Evolutionary conservation across 129 eudicot genomes (phyloP).

Genomic region (Heracleum sosnowskyi): DNA sequence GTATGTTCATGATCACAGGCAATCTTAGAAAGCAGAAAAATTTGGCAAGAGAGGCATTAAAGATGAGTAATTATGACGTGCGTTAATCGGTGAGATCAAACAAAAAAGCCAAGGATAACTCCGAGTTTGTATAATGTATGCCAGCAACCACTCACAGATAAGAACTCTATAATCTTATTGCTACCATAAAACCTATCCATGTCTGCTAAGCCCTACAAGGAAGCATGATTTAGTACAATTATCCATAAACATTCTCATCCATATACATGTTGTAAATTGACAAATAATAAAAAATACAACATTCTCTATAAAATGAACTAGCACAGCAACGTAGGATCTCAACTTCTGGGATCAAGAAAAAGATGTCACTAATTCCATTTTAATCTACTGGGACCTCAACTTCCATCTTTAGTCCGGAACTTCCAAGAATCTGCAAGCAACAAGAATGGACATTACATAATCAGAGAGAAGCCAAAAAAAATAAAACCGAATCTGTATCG

Average conservation of each 20-base stretch:
- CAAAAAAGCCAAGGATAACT: background rate
- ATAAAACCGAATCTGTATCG: no score
- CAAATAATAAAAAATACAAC: background rate
- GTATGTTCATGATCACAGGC: background rate
- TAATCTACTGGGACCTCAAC: constrained; percentile 91
- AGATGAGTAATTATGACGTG: background rate
- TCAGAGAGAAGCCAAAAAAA: background rate
- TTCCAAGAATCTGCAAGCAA: constrained; percentile 69
- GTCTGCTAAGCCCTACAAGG: background rate
- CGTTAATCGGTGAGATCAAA: no score
- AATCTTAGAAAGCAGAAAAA: background rate
- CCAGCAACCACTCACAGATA: background rate
- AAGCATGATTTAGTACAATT: background rate
- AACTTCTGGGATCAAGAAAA: background rate
- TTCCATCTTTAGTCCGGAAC: constrained; percentile 71
- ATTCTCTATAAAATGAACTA: background rate
- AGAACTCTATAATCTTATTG: background rate
- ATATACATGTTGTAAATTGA: background rate
- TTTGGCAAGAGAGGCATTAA: background rate
- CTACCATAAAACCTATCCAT: no score
- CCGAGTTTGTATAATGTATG: background rate
- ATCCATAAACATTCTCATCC: background rate
- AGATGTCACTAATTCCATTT: background rate
- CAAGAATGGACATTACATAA: background rate
- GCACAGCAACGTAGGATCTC: background rate